A percentile compares a stretch with the other conserved stretches of the same genome.
These are phyloP conservation scores for Aspergillus sp. DNA, from an alignment of 2,329 filamentous ascomycete genomes.

Conservation along the genomic window DNA sequence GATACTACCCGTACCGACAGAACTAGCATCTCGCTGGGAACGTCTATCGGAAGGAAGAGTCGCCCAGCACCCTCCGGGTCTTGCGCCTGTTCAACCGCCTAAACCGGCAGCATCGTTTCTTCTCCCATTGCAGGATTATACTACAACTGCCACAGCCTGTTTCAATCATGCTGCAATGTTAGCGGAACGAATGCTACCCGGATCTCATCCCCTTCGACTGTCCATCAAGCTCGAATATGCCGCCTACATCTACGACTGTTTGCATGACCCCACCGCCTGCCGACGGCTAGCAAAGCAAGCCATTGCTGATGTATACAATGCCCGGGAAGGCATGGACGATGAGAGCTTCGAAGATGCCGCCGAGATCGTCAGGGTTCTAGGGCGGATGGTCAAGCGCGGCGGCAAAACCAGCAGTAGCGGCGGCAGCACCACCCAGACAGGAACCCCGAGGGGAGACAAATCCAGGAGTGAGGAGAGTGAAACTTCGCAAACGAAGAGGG, in stretches of 20 bases:
- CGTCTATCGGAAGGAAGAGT: slow-evolving; percentile 3
- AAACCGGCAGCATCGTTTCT: slow-evolving; percentile 62
- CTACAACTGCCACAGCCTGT: slow-evolving; percentile 70
- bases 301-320: slow-evolving; percentile 85
- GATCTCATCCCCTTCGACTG: slow-evolving; percentile 80
- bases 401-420: slow-evolving; percentile 31
- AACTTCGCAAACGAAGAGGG: slow-evolving; percentile 15
- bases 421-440: slow-evolving; percentile 20
- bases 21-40: neutral
- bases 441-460: slow-evolving; percentile 19
- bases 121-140: slow-evolving; percentile 70
- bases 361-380: slow-evolving; percentile 76
- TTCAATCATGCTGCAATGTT: slow-evolving; percentile 72
- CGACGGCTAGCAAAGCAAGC: slow-evolving; percentile 71
- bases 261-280: slow-evolving; percentile 71
- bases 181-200: slow-evolving; percentile 69
- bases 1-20: slow-evolving; percentile 3
- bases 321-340: slow-evolving; percentile 86
- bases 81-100: slow-evolving; percentile 25
- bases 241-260: slow-evolving; percentile 88
- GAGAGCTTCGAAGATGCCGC: slow-evolving; percentile 92
- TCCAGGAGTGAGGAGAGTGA: slow-evolving; percentile 28
- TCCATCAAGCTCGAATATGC: slow-evolving; percentile 89
- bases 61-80: slow-evolving; percentile 29
- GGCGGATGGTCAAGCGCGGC: slow-evolving; percentile 80